phyloP scores from a whole-genome alignment of 495 filamentous ascomycete species.

The Aspergillus campestris region DNA sequence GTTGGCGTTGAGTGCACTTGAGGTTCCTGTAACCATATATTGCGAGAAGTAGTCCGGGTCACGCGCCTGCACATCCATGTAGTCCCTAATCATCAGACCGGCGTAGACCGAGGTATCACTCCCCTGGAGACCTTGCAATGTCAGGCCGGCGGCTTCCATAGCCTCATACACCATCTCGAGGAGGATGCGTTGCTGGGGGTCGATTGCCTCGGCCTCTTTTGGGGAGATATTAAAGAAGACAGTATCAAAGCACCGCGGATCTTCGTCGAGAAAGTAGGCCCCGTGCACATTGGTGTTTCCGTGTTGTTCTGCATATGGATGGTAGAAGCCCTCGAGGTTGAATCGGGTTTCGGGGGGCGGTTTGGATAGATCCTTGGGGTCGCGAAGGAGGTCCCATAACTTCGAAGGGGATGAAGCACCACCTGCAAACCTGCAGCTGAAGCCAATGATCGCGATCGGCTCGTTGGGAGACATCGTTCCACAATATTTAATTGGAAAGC shows the following conservation, averaged over 20 bases:
- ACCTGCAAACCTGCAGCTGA: constrained; percentile 6
- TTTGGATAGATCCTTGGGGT: constrained; percentile 7
- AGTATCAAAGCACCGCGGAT: not conserved
- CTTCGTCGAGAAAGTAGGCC: constrained; percentile 5
- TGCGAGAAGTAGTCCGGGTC: constrained; percentile 27
- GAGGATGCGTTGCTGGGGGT: constrained; percentile 36
- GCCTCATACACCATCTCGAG: constrained; percentile 51
- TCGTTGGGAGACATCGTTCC: constrained; percentile 10
- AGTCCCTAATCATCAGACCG: constrained; percentile 27
- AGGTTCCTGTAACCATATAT: constrained; percentile 32
- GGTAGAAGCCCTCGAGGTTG: not conserved
- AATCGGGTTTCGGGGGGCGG: constrained; percentile 1
- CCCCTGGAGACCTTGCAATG: constrained; percentile 24
- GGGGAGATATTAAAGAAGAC: constrained; percentile 1
- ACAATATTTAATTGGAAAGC: too few relatives aligned
- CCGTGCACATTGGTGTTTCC: constrained; percentile 2
- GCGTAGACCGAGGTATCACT: constrained; percentile 27
- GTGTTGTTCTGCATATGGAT: not conserved
- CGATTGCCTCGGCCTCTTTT: constrained; percentile 13
- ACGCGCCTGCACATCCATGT: constrained; percentile 22
- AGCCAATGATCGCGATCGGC: constrained; percentile 19
- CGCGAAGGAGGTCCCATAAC: constrained; percentile 6
- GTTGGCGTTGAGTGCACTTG: constrained; percentile 20
- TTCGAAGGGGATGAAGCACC: constrained; percentile 2
- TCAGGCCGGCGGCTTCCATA: constrained; percentile 40